Percentiles rank a stretch among this genome's conserved stretches.
These are phyloP conservation scores for Cyathus striatus DNA, from an alignment of 768 basidiomycete species.

Conservation along the genomic window DNA sequence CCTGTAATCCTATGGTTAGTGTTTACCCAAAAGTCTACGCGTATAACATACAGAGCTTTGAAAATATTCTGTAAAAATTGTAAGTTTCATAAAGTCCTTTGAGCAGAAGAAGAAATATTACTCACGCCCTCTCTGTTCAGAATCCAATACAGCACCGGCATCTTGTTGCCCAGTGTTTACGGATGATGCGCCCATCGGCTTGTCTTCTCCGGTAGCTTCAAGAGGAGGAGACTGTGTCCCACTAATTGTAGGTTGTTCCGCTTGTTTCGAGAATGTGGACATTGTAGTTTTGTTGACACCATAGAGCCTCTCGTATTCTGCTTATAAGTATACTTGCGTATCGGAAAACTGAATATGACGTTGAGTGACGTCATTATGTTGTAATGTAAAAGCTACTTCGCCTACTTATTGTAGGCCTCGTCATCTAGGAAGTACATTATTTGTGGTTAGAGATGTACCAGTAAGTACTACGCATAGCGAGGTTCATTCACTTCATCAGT, in stretches of 20 bases:
- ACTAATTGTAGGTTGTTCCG: conserved; percentile 10
- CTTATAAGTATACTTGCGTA: too few species aligned
- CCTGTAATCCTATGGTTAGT: not conserved
- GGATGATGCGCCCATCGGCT: conserved; percentile 44
- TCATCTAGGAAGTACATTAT: too few species aligned
- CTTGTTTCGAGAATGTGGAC: conserved; percentile 1
- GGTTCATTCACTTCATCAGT: too few species aligned
- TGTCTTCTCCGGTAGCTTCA: conserved; percentile 39
- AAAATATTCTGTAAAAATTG: not conserved
- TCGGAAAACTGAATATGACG: too few species aligned
- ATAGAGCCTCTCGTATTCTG: too few species aligned
- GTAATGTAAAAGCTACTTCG: too few species aligned
- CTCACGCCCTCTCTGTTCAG: conserved; percentile 41
- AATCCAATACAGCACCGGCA: conserved; percentile 30
- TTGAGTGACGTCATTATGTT: too few species aligned
- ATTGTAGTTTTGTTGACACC: conserved; percentile 2
- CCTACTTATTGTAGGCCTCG: too few species aligned
- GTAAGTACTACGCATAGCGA: too few species aligned
- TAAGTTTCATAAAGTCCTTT: not conserved
- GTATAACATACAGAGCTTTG: not conserved
- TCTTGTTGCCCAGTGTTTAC: conserved; percentile 21
- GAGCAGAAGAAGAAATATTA: not conserved
- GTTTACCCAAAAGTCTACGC: not conserved
- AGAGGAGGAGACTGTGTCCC: conserved; percentile 56
- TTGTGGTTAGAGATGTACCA: too few species aligned